These are phyloP conservation scores for Echinochloa phyllopogon DNA, from an alignment of 176 grass and related monocot genomes.

Conservation along the genomic window DNA sequence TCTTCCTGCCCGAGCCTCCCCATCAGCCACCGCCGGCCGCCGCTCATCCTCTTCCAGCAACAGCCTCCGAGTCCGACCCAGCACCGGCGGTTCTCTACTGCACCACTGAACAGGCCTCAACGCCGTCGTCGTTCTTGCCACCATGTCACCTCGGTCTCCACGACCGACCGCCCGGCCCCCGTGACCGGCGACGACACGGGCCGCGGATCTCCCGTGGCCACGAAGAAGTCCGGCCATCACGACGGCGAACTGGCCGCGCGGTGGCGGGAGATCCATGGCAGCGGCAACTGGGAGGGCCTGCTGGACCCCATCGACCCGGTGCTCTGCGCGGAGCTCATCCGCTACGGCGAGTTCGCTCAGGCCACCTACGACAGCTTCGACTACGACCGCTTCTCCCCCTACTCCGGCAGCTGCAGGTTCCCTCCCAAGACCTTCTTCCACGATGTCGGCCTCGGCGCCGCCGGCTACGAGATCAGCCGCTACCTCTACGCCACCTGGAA, in stretches of 20 bases:
- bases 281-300: slow-evolving; percentile 48
- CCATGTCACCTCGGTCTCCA: background rate
- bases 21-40: background rate
- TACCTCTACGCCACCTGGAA: slow-evolving; percentile 60
- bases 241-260: slow-evolving; percentile 31
- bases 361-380: slow-evolving; percentile 78
- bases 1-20: slow-evolving; percentile 1
- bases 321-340: slow-evolving; percentile 62
- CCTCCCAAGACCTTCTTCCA: slow-evolving; percentile 41
- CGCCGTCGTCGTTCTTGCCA: background rate
- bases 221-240: background rate
- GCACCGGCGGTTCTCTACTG: background rate
- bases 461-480: slow-evolving; percentile 54
- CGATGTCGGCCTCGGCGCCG: slow-evolving; percentile 43
- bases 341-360: slow-evolving; percentile 73
- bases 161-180: background rate
- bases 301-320: slow-evolving; percentile 66
- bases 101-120: background rate
- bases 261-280: slow-evolving; percentile 76
- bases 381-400: slow-evolving; percentile 59
- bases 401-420: slow-evolving; percentile 66
- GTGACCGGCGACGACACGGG: background rate
- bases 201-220: background rate
- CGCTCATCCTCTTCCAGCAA: background rate
- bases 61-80: background rate